Evolutionary conservation across 495 filamentous ascomycete species (phyloP).

Genomic region (Aspergillus ellipticus): DNA sequence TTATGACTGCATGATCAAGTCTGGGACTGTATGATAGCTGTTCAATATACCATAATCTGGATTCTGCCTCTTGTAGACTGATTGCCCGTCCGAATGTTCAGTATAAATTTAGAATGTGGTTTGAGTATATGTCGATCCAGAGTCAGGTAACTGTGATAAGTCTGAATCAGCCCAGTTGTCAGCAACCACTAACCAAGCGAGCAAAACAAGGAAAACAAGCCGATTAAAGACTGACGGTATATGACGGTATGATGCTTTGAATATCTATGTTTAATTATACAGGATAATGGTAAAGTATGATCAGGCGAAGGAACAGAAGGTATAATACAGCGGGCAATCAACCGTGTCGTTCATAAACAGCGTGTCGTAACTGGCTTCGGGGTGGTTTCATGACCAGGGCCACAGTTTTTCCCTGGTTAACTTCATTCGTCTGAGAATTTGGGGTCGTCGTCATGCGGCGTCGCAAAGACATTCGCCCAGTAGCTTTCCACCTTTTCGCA

Average conservation of each 20-base stretch:
- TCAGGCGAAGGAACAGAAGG: neutral
- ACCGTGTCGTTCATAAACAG: constrained; percentile 17
- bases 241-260: no score
- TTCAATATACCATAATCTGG: neutral
- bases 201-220: no score
- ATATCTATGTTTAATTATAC: neutral
- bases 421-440: constrained; percentile 29
- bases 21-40: neutral
- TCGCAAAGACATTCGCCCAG: constrained; percentile 41
- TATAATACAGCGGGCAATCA: constrained; percentile 4
- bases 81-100: no score
- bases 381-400: neutral
- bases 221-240: no score
- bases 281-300: neutral
- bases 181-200: no score
- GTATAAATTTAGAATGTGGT: no score
- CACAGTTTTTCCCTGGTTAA: neutral
- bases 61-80: neutral
- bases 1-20: neutral
- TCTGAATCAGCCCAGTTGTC: no score
- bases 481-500: constrained; percentile 37
- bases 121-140: no score
- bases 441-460: constrained; percentile 34
- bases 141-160: neutral
- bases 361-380: neutral